A percentile compares a stretch with the other conserved stretches of the same genome.
Evolutionary conservation across 441 rosid genomes (phyloP).

Genomic region (Aleurites moluccanus): DNA sequence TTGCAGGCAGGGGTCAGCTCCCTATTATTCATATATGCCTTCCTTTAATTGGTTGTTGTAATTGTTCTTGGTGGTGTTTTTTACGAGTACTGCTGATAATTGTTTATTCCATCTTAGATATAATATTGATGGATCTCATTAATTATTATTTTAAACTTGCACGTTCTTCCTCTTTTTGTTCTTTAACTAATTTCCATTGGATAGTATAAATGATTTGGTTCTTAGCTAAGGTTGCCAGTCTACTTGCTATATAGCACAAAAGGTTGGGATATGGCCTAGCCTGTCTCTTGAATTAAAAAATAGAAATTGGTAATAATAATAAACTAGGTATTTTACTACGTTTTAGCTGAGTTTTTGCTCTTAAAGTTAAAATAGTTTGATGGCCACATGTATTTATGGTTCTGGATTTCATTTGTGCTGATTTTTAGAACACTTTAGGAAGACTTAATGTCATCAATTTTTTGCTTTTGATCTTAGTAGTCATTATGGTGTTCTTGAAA

Average conservation of each 20-base stretch:
- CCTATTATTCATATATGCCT: slow-evolving; percentile 1
- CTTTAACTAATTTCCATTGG: background rate
- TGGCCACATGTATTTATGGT: background rate
- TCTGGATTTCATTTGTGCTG: background rate
- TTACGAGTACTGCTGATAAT: background rate
- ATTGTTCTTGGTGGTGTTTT: background rate
- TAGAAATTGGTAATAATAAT: slow-evolving; percentile 9
- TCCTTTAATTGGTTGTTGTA: background rate
- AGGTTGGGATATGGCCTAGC: background rate
- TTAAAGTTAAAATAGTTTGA: background rate
- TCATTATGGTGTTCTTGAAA: background rate
- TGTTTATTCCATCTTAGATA: slow-evolving; percentile 10
- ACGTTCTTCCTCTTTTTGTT: slow-evolving; percentile 12
- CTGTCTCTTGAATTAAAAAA: background rate
- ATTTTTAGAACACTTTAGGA: background rate
- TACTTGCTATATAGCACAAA: background rate
- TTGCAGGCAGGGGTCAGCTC: background rate
- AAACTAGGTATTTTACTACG: background rate
- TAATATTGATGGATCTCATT: slow-evolving; percentile 16
- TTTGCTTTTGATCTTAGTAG: background rate
- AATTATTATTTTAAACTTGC: slow-evolving; percentile 12
- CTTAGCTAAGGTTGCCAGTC: background rate
- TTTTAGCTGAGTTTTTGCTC: background rate
- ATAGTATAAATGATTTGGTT: slow-evolving; percentile 11
- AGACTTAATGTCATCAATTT: background rate